Percentiles rank a stretch among this genome's conserved stretches.
phyloP scores from a whole-genome alignment of 2,329 filamentous ascomycete species.

The Pseudonectria buxi region DNA sequence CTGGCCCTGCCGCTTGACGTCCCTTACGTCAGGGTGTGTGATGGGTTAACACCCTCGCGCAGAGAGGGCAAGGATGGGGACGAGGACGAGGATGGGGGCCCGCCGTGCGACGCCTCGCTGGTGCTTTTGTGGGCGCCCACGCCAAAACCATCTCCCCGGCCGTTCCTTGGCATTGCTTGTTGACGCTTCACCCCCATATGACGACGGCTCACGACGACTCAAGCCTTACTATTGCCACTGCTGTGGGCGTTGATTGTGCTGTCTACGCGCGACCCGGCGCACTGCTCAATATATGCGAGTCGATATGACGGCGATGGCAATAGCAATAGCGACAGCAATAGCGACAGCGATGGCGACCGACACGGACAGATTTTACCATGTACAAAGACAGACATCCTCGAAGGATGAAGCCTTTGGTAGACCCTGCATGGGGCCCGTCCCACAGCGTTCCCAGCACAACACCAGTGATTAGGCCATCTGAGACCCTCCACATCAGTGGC shows the following conservation, averaged over 20 bases:
- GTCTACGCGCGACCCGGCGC: too few species aligned
- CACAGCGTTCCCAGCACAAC: constrained; percentile 18
- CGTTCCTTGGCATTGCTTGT: constrained; percentile 20
- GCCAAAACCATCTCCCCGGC: not conserved
- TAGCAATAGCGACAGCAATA: too few species aligned
- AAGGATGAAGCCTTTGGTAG: constrained; percentile 5
- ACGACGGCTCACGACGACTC: too few species aligned
- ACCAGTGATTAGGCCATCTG: constrained; percentile 22
- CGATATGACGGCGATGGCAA: too few species aligned
- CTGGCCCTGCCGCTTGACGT: constrained; percentile 17
- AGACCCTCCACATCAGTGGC: constrained; percentile 26
- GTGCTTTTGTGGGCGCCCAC: too few species aligned
- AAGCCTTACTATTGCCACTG: too few species aligned
- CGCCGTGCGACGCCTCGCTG: not conserved
- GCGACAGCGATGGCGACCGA: too few species aligned
- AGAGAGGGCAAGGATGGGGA: constrained; percentile 14
- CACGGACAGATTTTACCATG: too few species aligned
- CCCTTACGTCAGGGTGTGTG: constrained; percentile 25
- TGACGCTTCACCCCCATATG: constrained; percentile 13
- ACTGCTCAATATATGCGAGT: too few species aligned
- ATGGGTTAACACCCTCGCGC: constrained; percentile 21
- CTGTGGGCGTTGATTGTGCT: too few species aligned
- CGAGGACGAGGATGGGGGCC: not conserved
- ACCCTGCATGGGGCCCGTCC: constrained; percentile 26
- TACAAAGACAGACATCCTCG: not conserved